Conservation (phyloP, 2,329 filamentous ascomycete species). For the Teratosphaeria pseudoeucalypti region DNA sequence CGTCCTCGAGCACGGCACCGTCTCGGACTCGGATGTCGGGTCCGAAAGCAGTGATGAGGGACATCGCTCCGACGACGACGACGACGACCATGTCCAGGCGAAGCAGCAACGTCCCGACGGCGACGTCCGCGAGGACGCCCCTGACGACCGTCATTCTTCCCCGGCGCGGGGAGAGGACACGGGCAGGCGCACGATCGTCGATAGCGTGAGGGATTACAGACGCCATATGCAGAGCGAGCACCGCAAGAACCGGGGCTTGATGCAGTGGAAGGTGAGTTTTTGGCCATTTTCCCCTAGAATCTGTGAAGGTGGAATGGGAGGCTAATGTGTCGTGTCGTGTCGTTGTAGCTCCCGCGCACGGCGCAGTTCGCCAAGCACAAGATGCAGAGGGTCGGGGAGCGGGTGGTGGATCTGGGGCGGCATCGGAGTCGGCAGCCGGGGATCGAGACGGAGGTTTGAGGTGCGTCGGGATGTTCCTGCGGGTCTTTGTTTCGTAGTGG, state of each 20-base stretch:
- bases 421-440: slow-evolving; percentile 49
- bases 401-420: slow-evolving; percentile 41
- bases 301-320: neutral
- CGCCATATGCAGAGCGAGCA: slow-evolving; percentile 50
- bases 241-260: slow-evolving; percentile 56
- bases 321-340: neutral
- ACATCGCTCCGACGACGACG: neutral
- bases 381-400: slow-evolving; percentile 39
- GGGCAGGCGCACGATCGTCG: slow-evolving; percentile 29
- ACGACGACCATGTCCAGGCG: neutral
- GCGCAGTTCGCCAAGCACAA: slow-evolving; percentile 50
- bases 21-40: slow-evolving; percentile 10
- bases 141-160: neutral
- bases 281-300: too few relatives aligned
- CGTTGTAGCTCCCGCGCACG: slow-evolving; percentile 34
- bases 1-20: slow-evolving; percentile 10
- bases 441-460: slow-evolving; percentile 60
- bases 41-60: slow-evolving; percentile 4
- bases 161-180: slow-evolving; percentile 1
- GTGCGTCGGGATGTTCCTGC: too few relatives aligned
- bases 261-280: slow-evolving; percentile 53
- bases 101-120: neutral
- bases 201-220: slow-evolving; percentile 51
- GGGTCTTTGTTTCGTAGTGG: too few relatives aligned
- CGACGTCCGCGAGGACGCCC: neutral